Evolutionary conservation across 371 early-diverging fungal species (phyloP).

Genomic region (Mortierella sp.): DNA sequence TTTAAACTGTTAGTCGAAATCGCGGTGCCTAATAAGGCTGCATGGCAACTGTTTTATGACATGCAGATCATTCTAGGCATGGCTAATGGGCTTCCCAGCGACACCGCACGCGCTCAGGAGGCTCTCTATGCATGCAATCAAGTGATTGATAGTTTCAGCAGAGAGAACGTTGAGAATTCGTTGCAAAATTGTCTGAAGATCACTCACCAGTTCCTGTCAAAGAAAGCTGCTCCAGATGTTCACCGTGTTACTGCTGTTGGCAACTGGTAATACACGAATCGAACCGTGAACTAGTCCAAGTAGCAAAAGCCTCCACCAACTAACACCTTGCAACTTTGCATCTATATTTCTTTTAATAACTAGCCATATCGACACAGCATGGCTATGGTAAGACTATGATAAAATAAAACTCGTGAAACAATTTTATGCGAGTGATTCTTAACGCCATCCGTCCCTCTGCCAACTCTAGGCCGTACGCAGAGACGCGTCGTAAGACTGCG

Average conservation of each 20-base stretch:
- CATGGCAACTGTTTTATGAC: constrained; percentile 81
- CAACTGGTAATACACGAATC: constrained; percentile 67
- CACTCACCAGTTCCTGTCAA: constrained; percentile 72
- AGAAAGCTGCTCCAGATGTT: constrained; percentile 65
- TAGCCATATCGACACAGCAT: constrained; percentile 79
- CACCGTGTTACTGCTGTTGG: constrained; percentile 87
- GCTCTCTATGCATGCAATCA: constrained; percentile 86
- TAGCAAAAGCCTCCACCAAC: not conserved
- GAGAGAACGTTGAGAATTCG: constrained; percentile 62
- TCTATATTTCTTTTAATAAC: not conserved
- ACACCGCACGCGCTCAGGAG: constrained; percentile 77
- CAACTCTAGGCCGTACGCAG: constrained; percentile 91
- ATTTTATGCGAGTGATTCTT: not conserved
- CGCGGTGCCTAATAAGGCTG: constrained; percentile 74
- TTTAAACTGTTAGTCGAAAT: constrained; percentile 68
- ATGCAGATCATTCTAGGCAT: constrained; percentile 84
- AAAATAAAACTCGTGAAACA: not conserved
- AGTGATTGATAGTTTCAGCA: constrained; percentile 81
- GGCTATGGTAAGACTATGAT: constrained; percentile 58
- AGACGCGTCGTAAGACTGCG: constrained; percentile 96
- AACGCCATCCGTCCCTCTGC: not conserved
- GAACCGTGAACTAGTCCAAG: not conserved
- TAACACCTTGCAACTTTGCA: constrained; percentile 56
- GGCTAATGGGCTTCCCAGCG: constrained; percentile 78
- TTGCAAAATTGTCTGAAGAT: constrained; percentile 70